Conservation (phyloP, 371 early-diverging fungal genomes). For the Mortierella sp. region DNA sequence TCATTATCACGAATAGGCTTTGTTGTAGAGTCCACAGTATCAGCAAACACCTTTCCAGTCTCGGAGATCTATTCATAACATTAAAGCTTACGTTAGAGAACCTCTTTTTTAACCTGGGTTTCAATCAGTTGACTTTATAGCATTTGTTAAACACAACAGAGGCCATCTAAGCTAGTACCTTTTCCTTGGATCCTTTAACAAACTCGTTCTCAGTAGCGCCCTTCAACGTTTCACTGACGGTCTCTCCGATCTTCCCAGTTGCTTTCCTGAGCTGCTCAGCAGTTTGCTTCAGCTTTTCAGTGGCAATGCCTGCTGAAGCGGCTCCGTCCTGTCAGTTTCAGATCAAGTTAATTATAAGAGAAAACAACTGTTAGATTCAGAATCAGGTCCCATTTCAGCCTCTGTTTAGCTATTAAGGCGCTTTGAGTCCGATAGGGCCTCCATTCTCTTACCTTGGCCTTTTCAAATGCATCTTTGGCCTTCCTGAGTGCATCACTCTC, state of each 20-base stretch:
- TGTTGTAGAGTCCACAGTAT: conserved; percentile 73
- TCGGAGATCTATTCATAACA: conserved; percentile 32
- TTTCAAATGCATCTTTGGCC: conserved; percentile 87
- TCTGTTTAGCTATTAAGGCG: background rate
- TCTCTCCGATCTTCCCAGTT: conserved; percentile 79
- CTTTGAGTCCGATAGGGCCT: background rate
- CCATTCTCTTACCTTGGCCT: conserved; percentile 66
- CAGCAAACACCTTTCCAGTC: conserved; percentile 56
- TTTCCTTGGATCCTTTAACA: conserved; percentile 83
- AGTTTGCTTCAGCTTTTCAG: conserved; percentile 75
- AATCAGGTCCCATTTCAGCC: too few relatives aligned
- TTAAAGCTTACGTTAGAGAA: background rate
- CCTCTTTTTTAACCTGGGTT: background rate
- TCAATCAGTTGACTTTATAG: background rate
- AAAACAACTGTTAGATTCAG: background rate
- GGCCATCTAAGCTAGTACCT: conserved; percentile 61
- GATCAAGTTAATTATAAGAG: background rate
- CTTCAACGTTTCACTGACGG: conserved; percentile 83
- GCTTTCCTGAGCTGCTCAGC: conserved; percentile 83
- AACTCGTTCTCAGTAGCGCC: conserved; percentile 90
- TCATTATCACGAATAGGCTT: conserved; percentile 84
- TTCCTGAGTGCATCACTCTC: conserved; percentile 91
- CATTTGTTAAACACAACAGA: background rate
- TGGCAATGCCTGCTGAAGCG: conserved; percentile 57
- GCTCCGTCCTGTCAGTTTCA: conserved; percentile 54